Base-by-base conservation (phyloP, 129 eudicot species). In the Kitagawia praeruptora region DNA sequence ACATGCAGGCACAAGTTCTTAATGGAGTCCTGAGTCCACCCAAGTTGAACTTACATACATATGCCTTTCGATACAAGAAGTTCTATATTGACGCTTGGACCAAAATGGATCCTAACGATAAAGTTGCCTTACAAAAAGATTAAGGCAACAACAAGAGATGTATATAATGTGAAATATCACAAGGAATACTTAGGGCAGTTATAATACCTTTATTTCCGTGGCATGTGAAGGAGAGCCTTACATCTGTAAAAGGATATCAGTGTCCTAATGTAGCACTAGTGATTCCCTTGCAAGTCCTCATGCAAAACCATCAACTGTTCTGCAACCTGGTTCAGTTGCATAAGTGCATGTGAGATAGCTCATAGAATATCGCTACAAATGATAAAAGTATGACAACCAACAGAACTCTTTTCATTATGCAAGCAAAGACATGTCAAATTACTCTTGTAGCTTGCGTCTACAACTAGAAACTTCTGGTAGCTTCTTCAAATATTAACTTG, bases 211-310 rank as follows among this genome's bases (percentile, higher is more conserved):
- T 12, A 21, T 1, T 72, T 51, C 49, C 37, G 12, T 74, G 16
- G 56, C 39, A 56, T n/a, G 1, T 44, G 39, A n/a, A 18, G 54
- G 8, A n/a, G 40, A 45, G 56, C 56, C 28, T 74, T 21, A 0
- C 0, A 4, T 74, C 23, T 7, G 28, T 40, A 74, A 7, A 38
- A 74, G 21, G 40, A 73, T 44, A 44, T 73, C 38, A 73, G 38
- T 15, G 28, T 74, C 7, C 14, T 70, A 38, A 38, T 75, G 14
- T 74, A 25, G 8, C 38, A 58, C 21, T 73, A 42, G 28, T 42
- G 38, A 74, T 63, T 75, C 21, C 81, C 84, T 10, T 77, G 81
- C 84, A 76, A 48, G 72, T 76, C 81, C 39, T 82, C 85, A 8
- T 82, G 81, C 74, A 82, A 47, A 28, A 42, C 46, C 73, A 77